These are phyloP conservation scores for Suillus spraguei DNA, from an alignment of 768 basidiomycete genomes.

Conservation along the genomic window DNA sequence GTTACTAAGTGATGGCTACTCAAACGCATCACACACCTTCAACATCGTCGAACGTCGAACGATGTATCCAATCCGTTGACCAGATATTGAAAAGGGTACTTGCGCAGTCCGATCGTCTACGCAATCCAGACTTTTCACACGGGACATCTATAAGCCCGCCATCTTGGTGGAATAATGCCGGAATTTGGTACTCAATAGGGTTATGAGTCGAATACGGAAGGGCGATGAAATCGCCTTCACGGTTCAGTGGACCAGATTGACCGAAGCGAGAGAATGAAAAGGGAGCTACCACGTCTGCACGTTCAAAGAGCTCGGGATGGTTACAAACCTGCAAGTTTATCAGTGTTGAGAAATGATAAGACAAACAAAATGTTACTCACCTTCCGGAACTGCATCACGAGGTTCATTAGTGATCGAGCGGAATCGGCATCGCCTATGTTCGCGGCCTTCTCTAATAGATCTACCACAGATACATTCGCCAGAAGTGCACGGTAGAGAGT, in stretches of 20 bases:
- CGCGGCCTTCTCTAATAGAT: conserved; percentile 91
- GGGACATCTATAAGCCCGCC: conserved; percentile 75
- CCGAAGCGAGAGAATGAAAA: conserved; percentile 88
- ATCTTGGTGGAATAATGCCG: conserved; percentile 75
- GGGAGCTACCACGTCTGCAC: conserved; percentile 93
- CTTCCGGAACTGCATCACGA: conserved; percentile 99
- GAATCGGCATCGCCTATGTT: conserved; percentile 90
- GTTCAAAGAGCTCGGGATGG: conserved; percentile 96
- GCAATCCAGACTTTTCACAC: conserved; percentile 47
- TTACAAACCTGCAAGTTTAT: conserved; percentile 76
- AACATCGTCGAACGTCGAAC: conserved; percentile 58
- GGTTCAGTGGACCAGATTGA: conserved; percentile 75
- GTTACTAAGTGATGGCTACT: neutral
- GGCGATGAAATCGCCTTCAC: conserved; percentile 85
- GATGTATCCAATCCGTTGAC: conserved; percentile 79
- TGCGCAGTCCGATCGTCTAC: conserved; percentile 57
- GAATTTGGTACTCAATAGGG: conserved; percentile 79
- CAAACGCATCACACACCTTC: conserved; percentile 47
- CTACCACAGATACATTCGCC: conserved; percentile 92
- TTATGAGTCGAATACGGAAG: conserved; percentile 87
- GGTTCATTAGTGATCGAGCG: conserved; percentile 94
- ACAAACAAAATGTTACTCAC: conserved; percentile 38
- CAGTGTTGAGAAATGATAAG: conserved; percentile 8
- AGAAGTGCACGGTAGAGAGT: conserved; percentile 87
- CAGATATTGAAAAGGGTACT: conserved; percentile 86